Evolutionary conservation across 139 green algal genomes (phyloP).

Genomic region (Haematococcus sp.): DNA sequence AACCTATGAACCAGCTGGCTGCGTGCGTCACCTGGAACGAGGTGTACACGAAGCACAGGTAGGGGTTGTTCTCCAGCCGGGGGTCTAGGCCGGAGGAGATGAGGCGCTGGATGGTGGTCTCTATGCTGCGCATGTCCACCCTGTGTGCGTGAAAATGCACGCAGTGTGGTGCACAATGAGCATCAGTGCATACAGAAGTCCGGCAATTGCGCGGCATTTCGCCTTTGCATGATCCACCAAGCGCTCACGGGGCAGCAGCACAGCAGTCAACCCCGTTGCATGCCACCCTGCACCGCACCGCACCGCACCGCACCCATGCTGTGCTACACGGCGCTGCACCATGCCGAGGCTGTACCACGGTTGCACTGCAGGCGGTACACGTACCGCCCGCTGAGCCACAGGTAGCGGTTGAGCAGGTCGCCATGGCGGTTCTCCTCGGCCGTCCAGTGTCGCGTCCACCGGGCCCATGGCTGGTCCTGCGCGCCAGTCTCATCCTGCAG

Average conservation of each 20-base stretch:
- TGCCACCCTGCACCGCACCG: too few species aligned
- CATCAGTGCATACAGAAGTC: too few species aligned
- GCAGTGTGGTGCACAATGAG: too few species aligned
- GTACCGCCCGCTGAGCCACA: conserved; percentile 68
- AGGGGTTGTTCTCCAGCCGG: conserved; percentile 78
- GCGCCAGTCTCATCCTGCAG: conserved; percentile 72
- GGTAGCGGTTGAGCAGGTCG: conserved; percentile 80
- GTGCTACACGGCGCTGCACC: too few species aligned
- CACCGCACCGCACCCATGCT: too few species aligned
- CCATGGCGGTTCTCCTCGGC: conserved; percentile 84
- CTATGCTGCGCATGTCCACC: conserved; percentile 50
- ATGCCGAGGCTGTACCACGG: neutral
- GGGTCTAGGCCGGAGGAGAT: conserved; percentile 69
- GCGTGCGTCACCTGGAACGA: conserved; percentile 62
- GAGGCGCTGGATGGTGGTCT: conserved; percentile 77
- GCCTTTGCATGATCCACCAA: too few species aligned
- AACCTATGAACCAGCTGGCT: too few species aligned
- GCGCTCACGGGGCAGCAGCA: too few species aligned
- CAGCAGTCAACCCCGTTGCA: too few species aligned
- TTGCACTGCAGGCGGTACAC: neutral
- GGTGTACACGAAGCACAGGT: conserved; percentile 85
- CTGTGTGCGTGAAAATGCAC: conserved; percentile 30
- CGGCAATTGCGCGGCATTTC: too few species aligned
- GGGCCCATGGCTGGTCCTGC: conserved; percentile 71
- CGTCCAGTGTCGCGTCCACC: conserved; percentile 66